Conservation (phyloP, 2,329 filamentous ascomycete genomes). For the Pseudocercospora fuligena region DNA sequence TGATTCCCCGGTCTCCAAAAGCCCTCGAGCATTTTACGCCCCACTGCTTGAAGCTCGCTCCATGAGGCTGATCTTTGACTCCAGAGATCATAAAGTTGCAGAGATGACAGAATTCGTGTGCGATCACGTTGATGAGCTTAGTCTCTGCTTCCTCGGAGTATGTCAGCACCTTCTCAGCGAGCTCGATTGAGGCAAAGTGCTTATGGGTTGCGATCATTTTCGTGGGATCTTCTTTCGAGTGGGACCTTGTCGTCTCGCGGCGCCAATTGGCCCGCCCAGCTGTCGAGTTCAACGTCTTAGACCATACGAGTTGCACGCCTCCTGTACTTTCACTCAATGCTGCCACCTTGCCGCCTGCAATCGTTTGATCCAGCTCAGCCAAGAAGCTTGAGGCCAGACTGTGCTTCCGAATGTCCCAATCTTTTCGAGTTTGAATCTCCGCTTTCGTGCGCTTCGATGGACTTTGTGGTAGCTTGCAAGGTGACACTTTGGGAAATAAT, state of each 20-base stretch:
- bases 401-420: constrained; percentile 67
- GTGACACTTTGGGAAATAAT: constrained; percentile 39
- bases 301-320: constrained; percentile 74
- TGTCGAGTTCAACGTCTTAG: constrained; percentile 77
- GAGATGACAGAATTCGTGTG: constrained; percentile 95
- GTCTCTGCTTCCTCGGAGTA: constrained; percentile 57
- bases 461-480: constrained; percentile 43
- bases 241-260: constrained; percentile 47
- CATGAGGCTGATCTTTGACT: constrained; percentile 77
- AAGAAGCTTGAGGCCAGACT: constrained; percentile 68
- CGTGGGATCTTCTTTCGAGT: constrained; percentile 19
- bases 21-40: constrained; percentile 61
- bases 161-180: constrained; percentile 86
- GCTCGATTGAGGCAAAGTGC: constrained; percentile 75
- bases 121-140: constrained; percentile 80
- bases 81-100: constrained; percentile 87
- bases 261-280: constrained; percentile 66
- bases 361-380: constrained; percentile 66
- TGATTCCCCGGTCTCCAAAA: constrained; percentile 67
- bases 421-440: constrained; percentile 56
- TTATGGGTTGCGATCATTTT: constrained; percentile 37
- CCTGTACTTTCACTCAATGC: constrained; percentile 66
- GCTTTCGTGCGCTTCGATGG: constrained; percentile 39
- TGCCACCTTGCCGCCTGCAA: constrained; percentile 65
- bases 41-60: constrained; percentile 81